phyloP scores from a whole-genome alignment of 2,329 filamentous ascomycete species.

The Penicillium sclerotiorum region DNA sequence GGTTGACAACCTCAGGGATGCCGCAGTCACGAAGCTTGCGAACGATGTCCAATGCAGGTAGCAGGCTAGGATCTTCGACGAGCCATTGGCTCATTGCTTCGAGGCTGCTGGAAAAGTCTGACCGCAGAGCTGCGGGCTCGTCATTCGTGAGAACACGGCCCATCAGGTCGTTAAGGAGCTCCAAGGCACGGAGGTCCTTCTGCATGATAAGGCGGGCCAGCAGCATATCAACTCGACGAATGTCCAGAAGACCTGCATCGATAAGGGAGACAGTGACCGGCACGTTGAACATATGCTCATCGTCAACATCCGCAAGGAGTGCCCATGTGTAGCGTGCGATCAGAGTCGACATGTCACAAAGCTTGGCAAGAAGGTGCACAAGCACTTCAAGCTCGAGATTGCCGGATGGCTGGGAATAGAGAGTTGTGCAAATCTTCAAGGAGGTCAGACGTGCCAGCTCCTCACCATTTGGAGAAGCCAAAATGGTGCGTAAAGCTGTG shows the following conservation, averaged over 20 bases:
- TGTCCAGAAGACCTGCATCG: conserved; percentile 61
- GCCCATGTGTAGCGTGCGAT: conserved; percentile 57
- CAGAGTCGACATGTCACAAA: conserved; percentile 63
- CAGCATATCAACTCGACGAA: conserved; percentile 68
- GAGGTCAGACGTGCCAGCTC: conserved; percentile 59
- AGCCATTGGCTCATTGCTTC: conserved; percentile 83
- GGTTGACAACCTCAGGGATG: conserved; percentile 58
- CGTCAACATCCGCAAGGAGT: conserved; percentile 55
- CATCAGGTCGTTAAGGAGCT: conserved; percentile 78
- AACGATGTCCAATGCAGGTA: conserved; percentile 71
- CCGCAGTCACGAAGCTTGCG: conserved; percentile 61
- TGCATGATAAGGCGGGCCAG: conserved; percentile 72
- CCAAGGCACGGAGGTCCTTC: conserved; percentile 71
- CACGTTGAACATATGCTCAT: conserved; percentile 65
- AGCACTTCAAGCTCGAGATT: conserved; percentile 65
- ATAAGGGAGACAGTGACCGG: conserved; percentile 63
- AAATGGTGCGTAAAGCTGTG: conserved; percentile 57
- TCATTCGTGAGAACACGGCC: conserved; percentile 78
- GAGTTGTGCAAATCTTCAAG: conserved; percentile 57
- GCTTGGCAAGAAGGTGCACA: conserved; percentile 61
- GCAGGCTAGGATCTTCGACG: conserved; percentile 67
- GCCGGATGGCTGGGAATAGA: conserved; percentile 59
- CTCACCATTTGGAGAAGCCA: conserved; percentile 60
- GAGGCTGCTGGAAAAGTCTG: conserved; percentile 82
- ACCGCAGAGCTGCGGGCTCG: conserved; percentile 74